A percentile compares a stretch with the other conserved stretches of the same genome.
These are phyloP conservation scores for Solanum chmielewskii DNA, from an alignment of 257 asterid species.

Conservation along the genomic window DNA sequence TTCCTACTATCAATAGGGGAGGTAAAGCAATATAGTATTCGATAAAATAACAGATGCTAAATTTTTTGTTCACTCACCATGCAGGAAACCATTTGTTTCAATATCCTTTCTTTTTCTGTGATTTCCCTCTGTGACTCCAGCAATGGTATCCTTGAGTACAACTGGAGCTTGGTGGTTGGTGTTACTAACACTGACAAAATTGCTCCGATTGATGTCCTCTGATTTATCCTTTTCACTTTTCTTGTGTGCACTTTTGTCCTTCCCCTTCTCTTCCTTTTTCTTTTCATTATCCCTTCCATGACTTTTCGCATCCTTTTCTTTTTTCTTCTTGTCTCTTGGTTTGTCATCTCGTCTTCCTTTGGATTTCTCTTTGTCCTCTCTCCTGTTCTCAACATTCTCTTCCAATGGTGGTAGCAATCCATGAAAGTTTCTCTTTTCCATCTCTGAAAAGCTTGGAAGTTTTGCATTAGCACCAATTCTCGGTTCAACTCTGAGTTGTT, in stretches of 20 bases:
- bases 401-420: slow-evolving; percentile 23
- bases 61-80: slow-evolving; percentile 39
- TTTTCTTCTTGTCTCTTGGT: slow-evolving; percentile 21
- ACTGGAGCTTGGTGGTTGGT: slow-evolving; percentile 1
- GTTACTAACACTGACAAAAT: slow-evolving; percentile 12
- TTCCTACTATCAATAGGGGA: background rate
- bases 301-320: slow-evolving; percentile 26
- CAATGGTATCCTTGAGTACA: slow-evolving; percentile 13
- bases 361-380: slow-evolving; percentile 30
- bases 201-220: slow-evolving; percentile 12
- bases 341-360: slow-evolving; percentile 24
- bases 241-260: slow-evolving; percentile 23
- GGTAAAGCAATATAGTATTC: background rate
- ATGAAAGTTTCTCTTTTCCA: slow-evolving; percentile 18
- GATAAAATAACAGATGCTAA: background rate
- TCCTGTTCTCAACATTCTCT: slow-evolving; percentile 21
- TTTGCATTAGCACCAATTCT: slow-evolving; percentile 10
- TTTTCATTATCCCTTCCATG: slow-evolving; percentile 27
- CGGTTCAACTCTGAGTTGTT: slow-evolving; percentile 14
- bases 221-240: slow-evolving; percentile 19
- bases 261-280: slow-evolving; percentile 12
- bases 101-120: slow-evolving; percentile 45
- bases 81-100: slow-evolving; percentile 47
- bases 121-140: slow-evolving; percentile 23
- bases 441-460: slow-evolving; percentile 13